These are phyloP conservation scores for Gossypium schwendimanii DNA, from an alignment of 441 rosid genomes.

Conservation along the genomic window DNA sequence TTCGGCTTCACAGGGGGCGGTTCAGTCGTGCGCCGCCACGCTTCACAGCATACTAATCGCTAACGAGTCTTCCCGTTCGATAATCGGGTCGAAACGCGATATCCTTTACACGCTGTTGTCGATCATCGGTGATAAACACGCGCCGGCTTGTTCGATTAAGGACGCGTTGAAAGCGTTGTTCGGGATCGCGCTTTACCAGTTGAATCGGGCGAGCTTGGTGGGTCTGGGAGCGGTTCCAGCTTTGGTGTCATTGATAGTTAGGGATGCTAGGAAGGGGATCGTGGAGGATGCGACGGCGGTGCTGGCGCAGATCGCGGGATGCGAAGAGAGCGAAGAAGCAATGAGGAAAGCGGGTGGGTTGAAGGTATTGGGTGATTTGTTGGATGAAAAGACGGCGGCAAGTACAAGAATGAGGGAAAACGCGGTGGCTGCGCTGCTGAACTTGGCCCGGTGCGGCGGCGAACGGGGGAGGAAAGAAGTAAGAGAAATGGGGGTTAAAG, in stretches of 20 bases:
- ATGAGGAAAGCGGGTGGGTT: constrained; percentile 50
- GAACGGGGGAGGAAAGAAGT: constrained; percentile 43
- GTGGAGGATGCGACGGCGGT: constrained; percentile 92
- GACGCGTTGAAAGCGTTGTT: constrained; percentile 81
- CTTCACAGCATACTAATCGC: constrained; percentile 56
- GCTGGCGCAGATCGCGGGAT: constrained; percentile 82
- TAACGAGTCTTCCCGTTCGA: constrained; percentile 69
- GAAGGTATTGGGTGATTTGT: constrained; percentile 53
- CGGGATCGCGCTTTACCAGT: constrained; percentile 54
- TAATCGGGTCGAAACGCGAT: constrained; percentile 79
- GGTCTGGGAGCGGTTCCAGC: constrained; percentile 56
- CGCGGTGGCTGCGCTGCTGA: constrained; percentile 62
- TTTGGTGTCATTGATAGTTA: constrained; percentile 53
- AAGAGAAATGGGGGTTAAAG: constrained; percentile 30
- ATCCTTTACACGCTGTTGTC: constrained; percentile 64
- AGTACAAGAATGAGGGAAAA: constrained; percentile 63
- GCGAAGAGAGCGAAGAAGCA: constrained; percentile 68
- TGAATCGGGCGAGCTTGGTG: constrained; percentile 54
- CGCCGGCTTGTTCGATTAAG: constrained; percentile 65
- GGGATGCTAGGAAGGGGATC: constrained; percentile 67
- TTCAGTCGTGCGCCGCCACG: constrained; percentile 74
- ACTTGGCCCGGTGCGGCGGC: constrained; percentile 53
- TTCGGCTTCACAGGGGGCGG: constrained; percentile 55
- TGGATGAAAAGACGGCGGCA: constrained; percentile 65
- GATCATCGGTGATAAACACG: constrained; percentile 37